Base-by-base conservation (phyloP, 306 rosid species). In the Trichosanthes cucumerina region DNA sequence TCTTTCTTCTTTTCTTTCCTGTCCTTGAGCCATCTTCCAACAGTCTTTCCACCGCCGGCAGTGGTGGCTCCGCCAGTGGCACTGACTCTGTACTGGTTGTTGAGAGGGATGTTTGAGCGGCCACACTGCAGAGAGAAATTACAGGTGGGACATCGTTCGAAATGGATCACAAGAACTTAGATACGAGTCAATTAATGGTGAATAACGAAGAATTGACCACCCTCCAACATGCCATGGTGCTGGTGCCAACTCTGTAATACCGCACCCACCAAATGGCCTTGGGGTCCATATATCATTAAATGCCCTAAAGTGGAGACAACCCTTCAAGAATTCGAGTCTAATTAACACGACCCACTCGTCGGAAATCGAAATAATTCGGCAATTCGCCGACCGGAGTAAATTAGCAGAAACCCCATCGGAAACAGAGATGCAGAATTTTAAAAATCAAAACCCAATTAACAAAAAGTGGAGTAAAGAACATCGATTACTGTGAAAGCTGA, bases 1-100 rank as follows among this genome's bases (percentile, higher is more conserved):
- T 93, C 98, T 72, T 96, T 93, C 85, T 91, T 93, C 90, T 93
- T 93, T 86, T 93, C 98, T 83, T 75, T 93, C 87, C 97, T 81
- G 16, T 93, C 97, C 86, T 93, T 93, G 1, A 93, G 88, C 98
- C 98, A 93, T 84, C 98, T 83, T 4, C 98, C 98, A 1, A 93
- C 93, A 33, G 98, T 96, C 88, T 96, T 96, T 0, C 97, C 91
- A 0, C 95, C 89, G 0, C 86, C 87, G 0, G 84, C 83, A 0
- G 79, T 36, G 0, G 82, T 77, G 0, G 82, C 54, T 0, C 86
- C 85, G 5, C 75, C 83, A 44, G 23, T 80, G 77, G 87, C 81
- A 24, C 86, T 41, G 0, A 85, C 36, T 59, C 90, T 82, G 62
- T 73, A 82, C 68, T 90, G 90, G 47, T 62, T 50, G 38, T 79